phyloP scores from a whole-genome alignment of 108 stramenopile species.

The Nitzschia sp. region DNA sequence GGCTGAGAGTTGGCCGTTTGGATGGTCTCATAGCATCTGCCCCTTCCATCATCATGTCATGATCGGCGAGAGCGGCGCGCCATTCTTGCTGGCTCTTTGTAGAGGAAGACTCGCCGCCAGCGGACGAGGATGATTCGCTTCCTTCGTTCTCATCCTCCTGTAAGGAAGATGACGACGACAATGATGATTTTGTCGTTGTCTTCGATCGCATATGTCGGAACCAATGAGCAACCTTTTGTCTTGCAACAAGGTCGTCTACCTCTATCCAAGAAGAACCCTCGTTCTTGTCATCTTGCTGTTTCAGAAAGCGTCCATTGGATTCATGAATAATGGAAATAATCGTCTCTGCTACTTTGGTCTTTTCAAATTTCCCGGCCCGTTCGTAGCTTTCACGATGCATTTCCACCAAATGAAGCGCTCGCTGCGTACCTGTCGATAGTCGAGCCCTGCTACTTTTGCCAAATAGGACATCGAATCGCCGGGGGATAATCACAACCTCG shows the following conservation, averaged over 20 bases:
- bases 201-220: constrained; percentile 14
- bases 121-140: no score
- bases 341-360: constrained; percentile 24
- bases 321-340: constrained; percentile 27
- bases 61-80: no score
- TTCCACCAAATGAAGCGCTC: constrained; percentile 9
- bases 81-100: no score
- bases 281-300: constrained; percentile 11
- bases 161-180: no score
- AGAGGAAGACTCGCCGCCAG: no score
- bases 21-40: no score
- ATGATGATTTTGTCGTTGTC: no score
- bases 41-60: no score
- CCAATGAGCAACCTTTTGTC: constrained; percentile 29
- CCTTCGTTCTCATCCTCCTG: no score
- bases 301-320: constrained; percentile 27
- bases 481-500: constrained; percentile 4
- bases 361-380: constrained; percentile 20
- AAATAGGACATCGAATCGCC: constrained; percentile 31
- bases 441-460: constrained; percentile 12
- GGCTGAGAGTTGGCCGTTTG: no score
- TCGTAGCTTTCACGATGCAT: constrained; percentile 25
- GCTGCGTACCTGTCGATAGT: constrained; percentile 6
- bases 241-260: constrained; percentile 8
- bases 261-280: constrained; percentile 9